A percentile compares a stretch with the other conserved stretches of the same genome.
These are phyloP conservation scores for Nigrospora sphaerica DNA, from an alignment of 2,329 filamentous ascomycete genomes.

Conservation along the genomic window DNA sequence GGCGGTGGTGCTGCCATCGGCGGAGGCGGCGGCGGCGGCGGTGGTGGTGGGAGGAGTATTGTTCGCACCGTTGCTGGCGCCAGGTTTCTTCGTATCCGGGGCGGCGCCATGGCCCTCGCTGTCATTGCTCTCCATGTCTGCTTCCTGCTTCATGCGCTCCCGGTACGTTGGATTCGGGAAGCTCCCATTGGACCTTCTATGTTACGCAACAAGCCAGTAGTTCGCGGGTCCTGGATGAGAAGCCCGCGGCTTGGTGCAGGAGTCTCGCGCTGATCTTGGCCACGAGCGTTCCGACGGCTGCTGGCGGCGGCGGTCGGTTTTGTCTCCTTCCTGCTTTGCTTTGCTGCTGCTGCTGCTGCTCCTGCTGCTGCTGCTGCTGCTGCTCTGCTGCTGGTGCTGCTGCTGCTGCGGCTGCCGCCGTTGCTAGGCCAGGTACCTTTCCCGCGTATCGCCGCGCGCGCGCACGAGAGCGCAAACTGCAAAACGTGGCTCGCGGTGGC, in stretches of 20 bases:
- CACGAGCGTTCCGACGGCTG: constrained; percentile 3
- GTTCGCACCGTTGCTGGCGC: not conserved
- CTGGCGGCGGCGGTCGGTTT: not conserved
- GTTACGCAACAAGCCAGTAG: constrained; percentile 7
- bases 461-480: too few species aligned
- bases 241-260: constrained; percentile 6
- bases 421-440: too few species aligned
- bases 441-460: too few species aligned
- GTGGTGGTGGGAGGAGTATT: constrained; percentile 3
- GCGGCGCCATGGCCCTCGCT: constrained; percentile 4
- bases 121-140: constrained; percentile 6
- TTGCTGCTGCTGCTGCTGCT: too few species aligned
- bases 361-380: too few species aligned
- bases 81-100: constrained; percentile 3
- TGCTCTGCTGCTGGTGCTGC: too few species aligned
- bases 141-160: constrained; percentile 6
- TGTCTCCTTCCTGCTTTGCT: not conserved
- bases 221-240: constrained; percentile 6
- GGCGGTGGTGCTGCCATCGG: constrained; percentile 9
- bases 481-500: too few species aligned
- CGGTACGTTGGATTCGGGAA: constrained; percentile 1
- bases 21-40: constrained; percentile 1
- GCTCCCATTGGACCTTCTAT: constrained; percentile 7
- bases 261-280: not conserved
- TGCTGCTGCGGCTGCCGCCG: too few species aligned